phyloP scores from a whole-genome alignment of 306 rosid species.

The Prunus mira region DNA sequence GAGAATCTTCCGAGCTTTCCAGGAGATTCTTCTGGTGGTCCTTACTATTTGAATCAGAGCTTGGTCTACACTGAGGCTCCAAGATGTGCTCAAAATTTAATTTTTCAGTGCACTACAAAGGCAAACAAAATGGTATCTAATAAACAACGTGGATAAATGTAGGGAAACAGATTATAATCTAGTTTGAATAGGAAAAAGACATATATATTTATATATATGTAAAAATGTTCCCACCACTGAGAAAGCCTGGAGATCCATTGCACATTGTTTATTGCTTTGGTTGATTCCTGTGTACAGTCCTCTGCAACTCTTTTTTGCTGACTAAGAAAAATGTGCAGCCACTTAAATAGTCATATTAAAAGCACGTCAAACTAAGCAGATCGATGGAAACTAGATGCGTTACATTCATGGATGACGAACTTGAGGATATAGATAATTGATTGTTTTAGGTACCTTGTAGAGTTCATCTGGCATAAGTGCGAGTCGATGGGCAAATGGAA shows the following conservation, averaged over 20 bases:
- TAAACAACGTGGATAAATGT: background rate
- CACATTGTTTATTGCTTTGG: conserved; percentile 16
- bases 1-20: background rate
- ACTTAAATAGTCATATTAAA: background rate
- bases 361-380: background rate
- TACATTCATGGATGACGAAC: background rate
- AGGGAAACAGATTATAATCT: background rate
- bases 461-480: conserved; percentile 40
- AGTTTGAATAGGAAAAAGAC: background rate
- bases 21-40: background rate
- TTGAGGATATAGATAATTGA: background rate
- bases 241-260: conserved; percentile 24
- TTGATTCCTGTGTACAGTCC: conserved; percentile 18
- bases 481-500: conserved; percentile 22
- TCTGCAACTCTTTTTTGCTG: conserved; percentile 27
- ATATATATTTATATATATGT: background rate
- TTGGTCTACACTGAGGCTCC: conserved; percentile 3
- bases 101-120: conserved; percentile 12
- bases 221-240: conserved; percentile 17
- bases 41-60: background rate
- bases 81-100: background rate
- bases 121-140: background rate
- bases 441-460: conserved; percentile 23
- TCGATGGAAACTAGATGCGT: background rate
- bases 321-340: background rate